Evolutionary conservation across 495 filamentous ascomycete species (phyloP), one percentile per base, ranked within the genome.

Genomic region (Glarea lozoyensis): DNA sequence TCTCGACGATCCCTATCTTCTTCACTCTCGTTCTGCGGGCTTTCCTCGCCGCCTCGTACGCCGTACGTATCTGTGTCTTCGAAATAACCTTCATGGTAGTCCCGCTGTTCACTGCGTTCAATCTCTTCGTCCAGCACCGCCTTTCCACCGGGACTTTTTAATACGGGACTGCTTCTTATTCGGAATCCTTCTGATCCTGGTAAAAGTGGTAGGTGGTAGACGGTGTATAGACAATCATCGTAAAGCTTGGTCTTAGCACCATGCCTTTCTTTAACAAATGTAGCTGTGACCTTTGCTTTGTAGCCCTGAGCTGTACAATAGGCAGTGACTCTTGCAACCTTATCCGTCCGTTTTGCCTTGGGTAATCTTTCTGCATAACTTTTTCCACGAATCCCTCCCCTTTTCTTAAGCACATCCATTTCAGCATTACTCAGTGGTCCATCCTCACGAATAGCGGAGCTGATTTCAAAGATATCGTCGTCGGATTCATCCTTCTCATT

Each of bases 231-330:
- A 56, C 93, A 97, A 57, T 99, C 93, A 61, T 97, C 93, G 60
- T 99, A 99, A n/a, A 97, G 72, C 61, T 99, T 99, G 30, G 89
- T 94, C 64, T 85, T 78, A 0, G 88, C 93, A n/a, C 82, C 81
- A 71, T 99, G 92, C 56, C 78, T 78, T 34, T 82, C 86, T 57
- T 82, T 85, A 25, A 95, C 72, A 65, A 99, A 99, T 34, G 84
- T 75, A 15, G 87, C 86, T 30, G 87, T 83, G 19, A 80, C 75
- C 53, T 82, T 81, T 68, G 94, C 80, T 64, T 86, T 90, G 62
- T 84, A 96, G 10, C 82, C 83, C 64, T 96, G 86, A 3, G 93
- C 93, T 0, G 89, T 96, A 60, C 90, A 96, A 62, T 97, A 99
- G 1, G 92, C 92, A 43, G 92, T 97, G 19, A 95, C 81, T 37